Base-by-base conservation (phyloP, 805 yeast genomes). In the Lipomyces mesembrius region DNA sequence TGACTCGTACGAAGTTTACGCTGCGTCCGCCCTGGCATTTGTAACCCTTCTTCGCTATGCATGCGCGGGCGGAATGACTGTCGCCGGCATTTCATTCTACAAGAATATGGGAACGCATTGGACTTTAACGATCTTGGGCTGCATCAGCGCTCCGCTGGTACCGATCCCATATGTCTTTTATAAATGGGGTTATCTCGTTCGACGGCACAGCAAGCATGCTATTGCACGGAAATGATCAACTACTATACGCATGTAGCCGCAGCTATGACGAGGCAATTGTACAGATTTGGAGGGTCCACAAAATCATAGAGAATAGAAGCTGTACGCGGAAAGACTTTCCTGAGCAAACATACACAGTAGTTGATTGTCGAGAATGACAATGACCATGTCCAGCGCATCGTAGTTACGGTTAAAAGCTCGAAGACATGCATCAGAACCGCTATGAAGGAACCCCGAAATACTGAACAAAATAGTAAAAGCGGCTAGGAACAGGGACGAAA, bases 21-120 rank as follows among this genome's bases (percentile, higher is more conserved):
- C 90, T 43, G 96, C 96, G 0, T 86, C 91, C n/a, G 92, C 93
- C 2, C 77, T 91, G 66, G 94, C 95, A 46, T 94, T 95, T 9
- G 91, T 90, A 77, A 89, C 87, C 1, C 78, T 86, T 62, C 79
- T 85, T 35, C 79, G 89, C 76, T 81, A 84, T 62, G 72, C 78
- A 0, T 80, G 84, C 80, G 83, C 84, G 54, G 88, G 86, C 6
- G 79, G 72, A 1, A 85, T 85, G 78, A 87, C 88, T 1, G 74
- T 85, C 29, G 85, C 85, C 72, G 86, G 85, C 0, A 72, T 80
- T 43, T 86, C 83, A 69, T 83, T 85, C 85, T 84, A 83, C 73
- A 77, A 78, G 65, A 78, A 77, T 25, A 72, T 84, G 77, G 85
- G 86, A 5, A 79, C 83, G 25, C 83, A 84, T 68, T 85, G 85